These are phyloP conservation scores for Kalmusia sp. DNA, from an alignment of 2,329 filamentous ascomycete genomes.

Conservation along the genomic window DNA sequence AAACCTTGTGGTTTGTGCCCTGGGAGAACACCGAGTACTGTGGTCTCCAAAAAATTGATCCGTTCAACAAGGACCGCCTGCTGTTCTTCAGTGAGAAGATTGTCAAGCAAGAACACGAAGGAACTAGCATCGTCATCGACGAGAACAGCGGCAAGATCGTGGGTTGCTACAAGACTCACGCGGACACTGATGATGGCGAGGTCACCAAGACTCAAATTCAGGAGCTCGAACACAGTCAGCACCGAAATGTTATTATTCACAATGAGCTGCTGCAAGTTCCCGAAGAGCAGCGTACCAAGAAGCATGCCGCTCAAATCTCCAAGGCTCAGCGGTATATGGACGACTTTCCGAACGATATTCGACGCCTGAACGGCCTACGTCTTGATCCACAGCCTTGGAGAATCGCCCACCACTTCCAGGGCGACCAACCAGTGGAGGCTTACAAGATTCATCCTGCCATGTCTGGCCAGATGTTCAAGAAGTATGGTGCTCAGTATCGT, in stretches of 20 bases:
- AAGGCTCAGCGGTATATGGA: too few species aligned
- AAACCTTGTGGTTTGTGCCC: slow-evolving; percentile 5
- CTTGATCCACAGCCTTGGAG: not conserved
- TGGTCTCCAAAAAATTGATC: not conserved
- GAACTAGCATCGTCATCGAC: slow-evolving; percentile 3
- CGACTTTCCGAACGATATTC: not conserved
- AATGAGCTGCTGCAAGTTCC: too few species aligned
- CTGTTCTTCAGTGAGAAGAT: not conserved
- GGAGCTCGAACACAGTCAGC: too few species aligned
- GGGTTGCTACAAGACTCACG: slow-evolving; percentile 7
- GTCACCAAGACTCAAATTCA: not conserved
- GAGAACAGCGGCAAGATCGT: not conserved
- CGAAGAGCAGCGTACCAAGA: not conserved
- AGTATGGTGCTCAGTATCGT: not conserved
- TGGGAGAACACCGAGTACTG: not conserved
- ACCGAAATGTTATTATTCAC: too few species aligned
- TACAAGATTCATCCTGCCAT: not conserved
- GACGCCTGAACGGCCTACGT: not conserved
- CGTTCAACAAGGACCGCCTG: too few species aligned
- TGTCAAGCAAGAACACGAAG: not conserved
- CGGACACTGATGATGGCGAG: not conserved
- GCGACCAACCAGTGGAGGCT: not conserved
- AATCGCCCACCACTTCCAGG: not conserved
- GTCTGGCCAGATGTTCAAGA: not conserved
- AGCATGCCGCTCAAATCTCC: too few species aligned